Base-by-base conservation (phyloP, 331 rosid genomes). In the Erythrophleum ivorense region DNA sequence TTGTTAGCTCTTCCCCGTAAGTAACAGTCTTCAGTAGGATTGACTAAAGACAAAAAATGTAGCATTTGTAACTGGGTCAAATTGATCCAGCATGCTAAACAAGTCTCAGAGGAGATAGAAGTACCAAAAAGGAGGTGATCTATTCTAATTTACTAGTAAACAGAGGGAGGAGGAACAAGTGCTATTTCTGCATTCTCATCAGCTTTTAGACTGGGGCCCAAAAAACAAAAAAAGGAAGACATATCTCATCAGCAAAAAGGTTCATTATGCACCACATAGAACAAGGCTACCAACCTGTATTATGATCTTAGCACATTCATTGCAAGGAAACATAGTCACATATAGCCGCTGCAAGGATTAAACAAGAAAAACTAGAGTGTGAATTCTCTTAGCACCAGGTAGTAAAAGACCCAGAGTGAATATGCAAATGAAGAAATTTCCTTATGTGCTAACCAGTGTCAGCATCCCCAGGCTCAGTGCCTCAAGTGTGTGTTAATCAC, bases 261-360 rank as follows among this genome's bases (percentile, higher is more conserved):
- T 57, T 74, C 83, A 75, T 16, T 52, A 64, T 69, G 48, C 78
- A n/a, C 10, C 21, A 58, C 19, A 41, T 4, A 36, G 63, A 67
- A 82, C 79, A 45, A 15, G 34, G 78, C 9, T 21, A 81, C 89
- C 66, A 19, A 95, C 99, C 99, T 93, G 99, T 89, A 95, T 89
- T 45, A 93, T 95, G 77, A 93, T 90, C 90, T 95, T 95, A 45
- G 99, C 97, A 71, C 99, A 95, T 88, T 95, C 99, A 73, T 93
- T 95, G 92, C 98, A 95, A 33, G 99, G 98, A 86, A 91, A 95
- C 99, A 93, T 95, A 83, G 97, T 93, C 87, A 93, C 97, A 21
- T 91, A 91, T 29, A 95, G 90, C 88, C 88, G 91, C 99, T 90
- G 97, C 91, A 88, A 40, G 52, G 54, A 78, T 70, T 58, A 60